Percentiles rank a stretch among this genome's conserved stretches.
Conservation (phyloP, 106 monocot species). For the Narthecium ossifragum region DNA sequence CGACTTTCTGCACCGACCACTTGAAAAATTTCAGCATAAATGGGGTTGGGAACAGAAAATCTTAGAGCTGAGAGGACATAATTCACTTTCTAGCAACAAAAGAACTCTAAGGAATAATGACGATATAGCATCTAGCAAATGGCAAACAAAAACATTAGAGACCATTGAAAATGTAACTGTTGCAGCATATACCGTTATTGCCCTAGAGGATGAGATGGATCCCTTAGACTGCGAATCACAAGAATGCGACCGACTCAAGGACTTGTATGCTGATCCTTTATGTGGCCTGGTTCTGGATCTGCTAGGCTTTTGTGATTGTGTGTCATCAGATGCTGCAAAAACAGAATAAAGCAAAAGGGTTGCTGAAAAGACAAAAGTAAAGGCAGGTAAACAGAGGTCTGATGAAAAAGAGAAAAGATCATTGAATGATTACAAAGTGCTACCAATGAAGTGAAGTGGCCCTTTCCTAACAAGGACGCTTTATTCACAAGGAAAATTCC, state of each 20-base stretch:
- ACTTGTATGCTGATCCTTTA: conserved; percentile 34
- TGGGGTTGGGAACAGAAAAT: too few species aligned
- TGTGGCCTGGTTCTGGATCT: conserved; percentile 39
- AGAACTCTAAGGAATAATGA: too few species aligned
- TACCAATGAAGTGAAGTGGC: neutral
- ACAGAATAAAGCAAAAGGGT: neutral
- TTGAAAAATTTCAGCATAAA: conserved; percentile 5
- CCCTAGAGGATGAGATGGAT: conserved; percentile 35
- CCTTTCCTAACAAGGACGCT: neutral
- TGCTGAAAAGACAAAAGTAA: neutral
- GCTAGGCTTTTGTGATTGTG: conserved; percentile 36
- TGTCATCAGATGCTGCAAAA: conserved; percentile 52
- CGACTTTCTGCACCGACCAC: conserved; percentile 49
- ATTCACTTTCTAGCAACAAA: too few species aligned
- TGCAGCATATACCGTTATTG: conserved; percentile 48
- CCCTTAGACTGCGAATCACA: conserved; percentile 53
- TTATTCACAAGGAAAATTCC: neutral
- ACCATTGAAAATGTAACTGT: too few species aligned
- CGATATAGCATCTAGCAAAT: too few species aligned
- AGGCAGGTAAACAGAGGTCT: neutral
- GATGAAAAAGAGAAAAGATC: neutral
- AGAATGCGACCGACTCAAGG: conserved; percentile 30
- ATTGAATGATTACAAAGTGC: neutral
- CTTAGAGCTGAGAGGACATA: too few species aligned
- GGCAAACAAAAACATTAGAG: too few species aligned